Evolutionary conservation across 495 filamentous ascomycete genomes (phyloP), one percentile per base, ranked within the genome.

Genomic region (Pseudoneurospora amorphoporcata): DNA sequence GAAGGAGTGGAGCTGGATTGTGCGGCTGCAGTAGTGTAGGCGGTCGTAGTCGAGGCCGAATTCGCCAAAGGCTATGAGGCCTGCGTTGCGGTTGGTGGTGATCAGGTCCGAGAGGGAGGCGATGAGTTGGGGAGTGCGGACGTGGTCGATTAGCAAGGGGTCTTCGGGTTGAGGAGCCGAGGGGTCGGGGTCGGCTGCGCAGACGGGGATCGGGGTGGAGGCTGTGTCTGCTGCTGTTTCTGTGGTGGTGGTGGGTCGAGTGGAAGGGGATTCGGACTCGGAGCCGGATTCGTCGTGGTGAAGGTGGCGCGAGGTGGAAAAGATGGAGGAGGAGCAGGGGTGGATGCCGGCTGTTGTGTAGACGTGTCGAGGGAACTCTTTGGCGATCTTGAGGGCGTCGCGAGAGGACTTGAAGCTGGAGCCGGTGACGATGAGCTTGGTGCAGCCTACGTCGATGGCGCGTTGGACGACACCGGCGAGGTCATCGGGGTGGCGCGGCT

Each of bases 31-130:
- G 76, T 94, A 89, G 76, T 91, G 90, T 14, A 99, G 82, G 3
- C 95, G 88, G 81, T 99, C 95, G 78, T 98, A 99, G 82, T 99
- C 95, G 2, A 99, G 88, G 9, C 95, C 95, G 71, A 99, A 93
- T 79, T 99, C 95, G 53, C 95, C 95, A 78, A 98, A 97, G 29
- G 95, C 96, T 14, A 92, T 90, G 23, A 85, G 61, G 80, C 85
- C 8, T 82, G 83, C 40, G 80, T 79, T 6, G n/a, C 80, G 77
- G 9, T 79, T 76, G 12, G 77, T 65, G 32, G 77, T 73, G 69
- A 86, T 80, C 37, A 97, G 83, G 8, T 81, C 78, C 42, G 84
- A 81, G 12, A 98, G 86, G 69, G 90, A 86, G 3, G 85, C 69
- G 37, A 95, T 85, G 79, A 91, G 84, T 8, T 73, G 72, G 8